A percentile compares a stretch with the other conserved stretches of the same genome.
Conservation (phyloP, 805 yeast species). For the Yarrowia sp. region DNA sequence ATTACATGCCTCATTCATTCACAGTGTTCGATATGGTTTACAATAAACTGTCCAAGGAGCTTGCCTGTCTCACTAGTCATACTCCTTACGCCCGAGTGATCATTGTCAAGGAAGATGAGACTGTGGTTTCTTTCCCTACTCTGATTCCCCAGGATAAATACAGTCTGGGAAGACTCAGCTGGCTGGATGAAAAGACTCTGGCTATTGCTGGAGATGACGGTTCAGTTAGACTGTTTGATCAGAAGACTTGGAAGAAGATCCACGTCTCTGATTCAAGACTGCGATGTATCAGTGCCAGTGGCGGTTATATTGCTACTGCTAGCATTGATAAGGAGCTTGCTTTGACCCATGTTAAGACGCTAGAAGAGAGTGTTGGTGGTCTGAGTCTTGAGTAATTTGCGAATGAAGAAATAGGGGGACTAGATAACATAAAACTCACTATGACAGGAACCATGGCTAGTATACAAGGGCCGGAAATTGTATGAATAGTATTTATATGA, state of each 20-base stretch:
- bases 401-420: neutral
- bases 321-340: slow-evolving; percentile 26
- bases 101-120: slow-evolving; percentile 2
- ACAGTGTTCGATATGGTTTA: slow-evolving; percentile 36
- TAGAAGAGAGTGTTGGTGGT: neutral
- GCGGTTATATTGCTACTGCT: neutral
- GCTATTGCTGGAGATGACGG: slow-evolving; percentile 36
- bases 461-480: no score
- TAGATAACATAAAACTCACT: neutral
- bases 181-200: slow-evolving; percentile 3
- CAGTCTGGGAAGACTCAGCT: slow-evolving; percentile 20
- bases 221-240: slow-evolving; percentile 5
- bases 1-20: slow-evolving; percentile 27
- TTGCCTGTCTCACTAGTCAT: slow-evolving; percentile 20
- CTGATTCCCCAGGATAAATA: slow-evolving; percentile 34
- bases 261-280: slow-evolving; percentile 3
- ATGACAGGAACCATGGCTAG: no score
- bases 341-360: neutral
- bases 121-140: slow-evolving; percentile 15
- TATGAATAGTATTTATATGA: no score
- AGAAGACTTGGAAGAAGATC: slow-evolving; percentile 1
- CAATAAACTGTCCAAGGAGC: neutral
- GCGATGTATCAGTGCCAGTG: slow-evolving; percentile 7
- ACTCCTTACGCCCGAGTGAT: slow-evolving; percentile 28
- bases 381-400: neutral